These are phyloP conservation scores for Ambrosiella cleistominuta DNA, from an alignment of 2,329 filamentous ascomycete species.

Conservation along the genomic window DNA sequence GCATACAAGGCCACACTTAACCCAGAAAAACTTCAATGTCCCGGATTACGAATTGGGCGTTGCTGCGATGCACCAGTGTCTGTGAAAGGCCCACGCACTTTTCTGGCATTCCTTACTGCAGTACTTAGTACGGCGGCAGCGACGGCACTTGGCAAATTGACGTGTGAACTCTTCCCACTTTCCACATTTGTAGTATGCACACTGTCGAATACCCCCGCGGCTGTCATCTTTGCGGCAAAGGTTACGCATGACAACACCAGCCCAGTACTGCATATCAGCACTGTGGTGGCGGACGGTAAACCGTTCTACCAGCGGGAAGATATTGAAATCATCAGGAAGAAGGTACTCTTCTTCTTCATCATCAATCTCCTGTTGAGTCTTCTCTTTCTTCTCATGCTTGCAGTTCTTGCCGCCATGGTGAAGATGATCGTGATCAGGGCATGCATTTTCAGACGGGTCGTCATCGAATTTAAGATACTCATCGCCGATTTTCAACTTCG, in stretches of 20 bases:
- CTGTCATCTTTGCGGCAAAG: constrained; percentile 95
- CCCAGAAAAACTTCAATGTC: neutral
- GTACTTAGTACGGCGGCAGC: constrained; percentile 92
- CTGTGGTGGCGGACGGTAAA: constrained; percentile 92
- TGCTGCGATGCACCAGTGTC: constrained; percentile 88
- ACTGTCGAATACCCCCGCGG: constrained; percentile 84
- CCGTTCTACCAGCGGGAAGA: constrained; percentile 95
- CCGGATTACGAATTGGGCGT: neutral
- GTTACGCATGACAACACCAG: constrained; percentile 96
- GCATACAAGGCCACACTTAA: neutral
- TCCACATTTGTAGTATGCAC: constrained; percentile 93
- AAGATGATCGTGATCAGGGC: neutral
- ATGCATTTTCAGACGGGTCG: constrained; percentile 21
- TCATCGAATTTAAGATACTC: constrained; percentile 68
- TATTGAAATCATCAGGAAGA: constrained; percentile 88
- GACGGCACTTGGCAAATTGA: constrained; percentile 93
- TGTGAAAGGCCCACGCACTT: constrained; percentile 93
- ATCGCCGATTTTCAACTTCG: constrained; percentile 72
- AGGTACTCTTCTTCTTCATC: constrained; percentile 70
- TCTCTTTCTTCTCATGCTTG: neutral
- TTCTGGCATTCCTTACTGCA: constrained; percentile 99
- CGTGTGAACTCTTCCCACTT: constrained; percentile 96
- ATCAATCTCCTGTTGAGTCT: constrained; percentile 20
- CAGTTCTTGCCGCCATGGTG: neutral
- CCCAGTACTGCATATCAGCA: constrained; percentile 99